Evolutionary conservation across 2,329 filamentous ascomycete species (phyloP).

Genomic region (Hymenoscyphus salicellus): DNA sequence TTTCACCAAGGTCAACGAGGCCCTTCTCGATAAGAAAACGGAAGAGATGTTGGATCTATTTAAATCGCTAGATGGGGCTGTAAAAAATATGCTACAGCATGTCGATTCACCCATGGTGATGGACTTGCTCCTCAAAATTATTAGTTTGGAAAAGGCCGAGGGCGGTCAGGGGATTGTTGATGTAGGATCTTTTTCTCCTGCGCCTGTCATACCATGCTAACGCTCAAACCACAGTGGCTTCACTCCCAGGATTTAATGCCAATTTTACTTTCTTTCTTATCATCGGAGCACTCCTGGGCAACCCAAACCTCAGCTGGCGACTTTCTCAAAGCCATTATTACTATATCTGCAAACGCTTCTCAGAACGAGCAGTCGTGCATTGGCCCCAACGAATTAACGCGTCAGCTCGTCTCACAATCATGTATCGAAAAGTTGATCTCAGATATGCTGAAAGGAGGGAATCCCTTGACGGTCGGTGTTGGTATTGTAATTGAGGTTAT

Average conservation of each 20-base stretch:
- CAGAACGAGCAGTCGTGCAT: conserved; percentile 99
- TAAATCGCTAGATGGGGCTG: conserved; percentile 75
- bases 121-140: conserved; percentile 94
- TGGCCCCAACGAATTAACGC: conserved; percentile 92
- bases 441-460: conserved; percentile 91
- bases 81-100: conserved; percentile 83
- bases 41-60: conserved; percentile 93
- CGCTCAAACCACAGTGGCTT: conserved; percentile 66
- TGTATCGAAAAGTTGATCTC: conserved; percentile 83
- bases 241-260: conserved; percentile 87
- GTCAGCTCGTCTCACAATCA: conserved; percentile 82
- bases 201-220: conserved; percentile 7
- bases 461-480: conserved; percentile 91
- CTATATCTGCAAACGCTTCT: conserved; percentile 95
- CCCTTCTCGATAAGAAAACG: conserved; percentile 95
- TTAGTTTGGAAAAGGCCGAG: conserved; percentile 89
- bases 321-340: conserved; percentile 98
- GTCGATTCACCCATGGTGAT: conserved; percentile 98
- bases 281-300: conserved; percentile 78
- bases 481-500: conserved; percentile 98
- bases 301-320: conserved; percentile 96
- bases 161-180: conserved; percentile 91
- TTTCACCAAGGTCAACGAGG: conserved; percentile 98
- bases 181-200: conserved; percentile 50
- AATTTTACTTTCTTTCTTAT: conserved; percentile 79